Conservation (phyloP, 345 rosid genomes). For the Salix brachista region DNA sequence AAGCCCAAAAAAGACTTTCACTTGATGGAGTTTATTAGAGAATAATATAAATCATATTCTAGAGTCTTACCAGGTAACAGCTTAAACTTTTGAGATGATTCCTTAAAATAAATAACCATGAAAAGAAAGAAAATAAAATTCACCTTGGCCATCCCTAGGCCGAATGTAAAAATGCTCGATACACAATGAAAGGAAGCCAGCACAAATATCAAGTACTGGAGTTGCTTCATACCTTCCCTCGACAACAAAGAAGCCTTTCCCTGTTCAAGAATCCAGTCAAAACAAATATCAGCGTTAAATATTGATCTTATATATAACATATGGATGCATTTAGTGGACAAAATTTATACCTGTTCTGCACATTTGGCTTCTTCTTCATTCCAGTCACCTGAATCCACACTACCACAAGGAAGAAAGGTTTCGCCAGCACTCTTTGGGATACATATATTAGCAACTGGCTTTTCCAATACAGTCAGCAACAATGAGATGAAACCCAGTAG, state of each 20-base stretch:
- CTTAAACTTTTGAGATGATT: too few species aligned
- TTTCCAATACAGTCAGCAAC: constrained; percentile 54
- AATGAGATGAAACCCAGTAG: constrained; percentile 75
- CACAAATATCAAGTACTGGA: constrained; percentile 49
- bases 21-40: too few species aligned
- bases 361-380: constrained; percentile 46
- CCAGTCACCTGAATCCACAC: constrained; percentile 11
- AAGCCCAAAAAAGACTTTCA: too few species aligned
- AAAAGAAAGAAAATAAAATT: neutral
- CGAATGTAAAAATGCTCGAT: constrained; percentile 45
- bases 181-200: constrained; percentile 52
- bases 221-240: constrained; percentile 38
- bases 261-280: constrained; percentile 24
- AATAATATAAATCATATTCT: too few species aligned
- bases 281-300: neutral
- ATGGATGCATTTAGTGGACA: neutral
- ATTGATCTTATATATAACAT: neutral
- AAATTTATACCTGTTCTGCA: constrained; percentile 28
- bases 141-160: constrained; percentile 72
- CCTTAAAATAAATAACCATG: neutral
- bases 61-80: fast-evolving
- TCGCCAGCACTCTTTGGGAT: constrained; percentile 37
- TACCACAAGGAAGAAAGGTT: constrained; percentile 49
- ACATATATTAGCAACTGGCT: constrained; percentile 56
- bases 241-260: constrained; percentile 52